Evolutionary conservation across 164 flowering plant genomes (phyloP), one percentile per base, ranked within the genome.

Genomic region (Tinospora cordifolia): DNA sequence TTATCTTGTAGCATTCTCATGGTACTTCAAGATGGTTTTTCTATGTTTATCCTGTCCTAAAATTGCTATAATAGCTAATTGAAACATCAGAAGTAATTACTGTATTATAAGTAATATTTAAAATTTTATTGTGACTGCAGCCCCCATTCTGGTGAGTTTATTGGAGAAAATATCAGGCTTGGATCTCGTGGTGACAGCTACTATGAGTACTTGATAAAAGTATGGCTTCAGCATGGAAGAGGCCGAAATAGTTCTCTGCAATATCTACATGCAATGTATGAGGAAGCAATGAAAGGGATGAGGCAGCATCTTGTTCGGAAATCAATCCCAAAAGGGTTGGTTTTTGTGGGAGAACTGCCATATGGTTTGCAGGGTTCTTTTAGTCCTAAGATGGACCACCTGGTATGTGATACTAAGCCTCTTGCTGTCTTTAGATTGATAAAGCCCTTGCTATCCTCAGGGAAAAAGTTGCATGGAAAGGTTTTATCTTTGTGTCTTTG

Each of bases 121-220:
- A 41, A 41, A 7, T 30, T n/a, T 38, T 63, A 44, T 57, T 69
- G 65, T 60, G 67, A n/a, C 7, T 80, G 82, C 96, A 95, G 98
- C 77, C 97, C 98, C 79, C 73, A 82, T 0, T 72, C 94, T 80
- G 99, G 98, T 71, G 81, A 88, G 64, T 95, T 92, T 78, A 84
- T 77, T 83, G 98, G 99, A 78, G 87, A 92, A 62, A 92, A 89
- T 82, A 90, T 95, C 72, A 80, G 99, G 64, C 84, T 95, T 49
- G 99, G 99, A 75, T 95, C 99, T 75, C 96, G 97, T 71, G 99
- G 99, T 76, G 99, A 95, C 77, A 92, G 98, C 83, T 95, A 95
- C 74, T 95, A 92, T 80, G 99, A 95, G 82, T 95, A 95, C 76
- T 84, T 95, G 67, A 71, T 95, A 12, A 95, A 92, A 86, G 92